A percentile compares a stretch with the other conserved stretches of the same genome.
Evolutionary conservation across 129 eudicot species (phyloP).

Genomic region (Flaveria trinervia): DNA sequence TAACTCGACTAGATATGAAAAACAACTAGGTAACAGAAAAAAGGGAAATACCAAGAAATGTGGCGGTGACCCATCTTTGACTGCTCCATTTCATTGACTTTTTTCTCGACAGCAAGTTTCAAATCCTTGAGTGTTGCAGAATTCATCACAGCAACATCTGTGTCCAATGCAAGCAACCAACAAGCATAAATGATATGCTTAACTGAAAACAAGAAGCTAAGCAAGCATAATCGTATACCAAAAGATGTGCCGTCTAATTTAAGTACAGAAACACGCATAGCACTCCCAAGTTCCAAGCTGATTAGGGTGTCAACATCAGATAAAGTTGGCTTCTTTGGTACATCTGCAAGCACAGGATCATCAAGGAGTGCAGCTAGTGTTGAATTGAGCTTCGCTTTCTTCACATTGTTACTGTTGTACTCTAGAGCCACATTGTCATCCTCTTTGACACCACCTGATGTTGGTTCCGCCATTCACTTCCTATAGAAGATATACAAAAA

Average conservation of each 20-base stretch:
- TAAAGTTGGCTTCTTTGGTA: constrained; percentile 69
- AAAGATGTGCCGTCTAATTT: constrained; percentile 68
- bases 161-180: not conserved
- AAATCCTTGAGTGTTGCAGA: constrained; percentile 78
- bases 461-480: constrained; percentile 31
- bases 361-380: constrained; percentile 74
- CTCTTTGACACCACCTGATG: constrained; percentile 30
- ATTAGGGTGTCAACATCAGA: constrained; percentile 91
- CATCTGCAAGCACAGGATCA: constrained; percentile 88
- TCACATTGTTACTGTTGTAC: constrained; percentile 57
- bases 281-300: constrained; percentile 92
- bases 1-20: not conserved
- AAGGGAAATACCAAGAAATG: constrained; percentile 70
- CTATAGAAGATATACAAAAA: constrained; percentile 4
- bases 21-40: constrained; percentile 4
- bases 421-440: constrained; percentile 44
- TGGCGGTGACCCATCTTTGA: constrained; percentile 98
- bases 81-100: constrained; percentile 80
- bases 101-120: constrained; percentile 67
- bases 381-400: constrained; percentile 69
- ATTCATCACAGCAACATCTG: constrained; percentile 86
- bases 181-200: constrained; percentile 1
- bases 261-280: constrained; percentile 77
- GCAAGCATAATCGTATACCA: constrained; percentile 43
- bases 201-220: constrained; percentile 36